Conservation (phyloP, 2,329 filamentous ascomycete genomes). For the Stagonosporopsis tanaceti region DNA sequence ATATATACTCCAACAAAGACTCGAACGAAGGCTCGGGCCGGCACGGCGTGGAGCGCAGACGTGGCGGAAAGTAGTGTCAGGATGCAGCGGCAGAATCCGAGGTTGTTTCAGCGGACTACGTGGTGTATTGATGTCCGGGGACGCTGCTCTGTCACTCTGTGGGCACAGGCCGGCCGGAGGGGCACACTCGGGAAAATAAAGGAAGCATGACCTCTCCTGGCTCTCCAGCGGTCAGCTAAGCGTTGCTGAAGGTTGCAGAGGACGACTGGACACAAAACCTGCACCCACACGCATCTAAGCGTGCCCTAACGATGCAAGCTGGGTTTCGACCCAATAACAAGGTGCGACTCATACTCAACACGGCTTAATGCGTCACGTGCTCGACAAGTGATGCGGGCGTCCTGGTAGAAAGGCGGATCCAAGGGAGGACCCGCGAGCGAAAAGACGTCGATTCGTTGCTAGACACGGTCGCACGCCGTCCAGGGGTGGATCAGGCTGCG, state of each 20-base stretch:
- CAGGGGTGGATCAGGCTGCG: slow-evolving; percentile 31
- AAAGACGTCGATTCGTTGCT: slow-evolving; percentile 43
- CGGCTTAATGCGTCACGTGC: slow-evolving; percentile 40
- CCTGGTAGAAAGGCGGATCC: slow-evolving; percentile 32
- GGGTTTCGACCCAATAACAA: slow-evolving; percentile 28
- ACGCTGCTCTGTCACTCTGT: slow-evolving; percentile 30
- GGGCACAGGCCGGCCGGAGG: slow-evolving; percentile 37
- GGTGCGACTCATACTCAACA: slow-evolving; percentile 18
- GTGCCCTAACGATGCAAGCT: slow-evolving; percentile 26
- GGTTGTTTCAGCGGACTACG: slow-evolving; percentile 34
- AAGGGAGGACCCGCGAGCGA: slow-evolving; percentile 38
- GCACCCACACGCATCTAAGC: slow-evolving; percentile 34
- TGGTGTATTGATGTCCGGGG: slow-evolving; percentile 34
- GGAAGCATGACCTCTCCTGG: slow-evolving; percentile 45
- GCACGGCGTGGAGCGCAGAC: slow-evolving; percentile 32
- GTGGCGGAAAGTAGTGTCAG: slow-evolving; percentile 33
- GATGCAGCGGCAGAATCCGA: slow-evolving; percentile 31
- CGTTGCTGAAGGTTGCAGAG: slow-evolving; percentile 47
- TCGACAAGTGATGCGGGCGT: slow-evolving; percentile 29
- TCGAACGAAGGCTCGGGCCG: slow-evolving; percentile 32
- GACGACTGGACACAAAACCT: slow-evolving; percentile 43
- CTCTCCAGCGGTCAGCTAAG: slow-evolving; percentile 47
- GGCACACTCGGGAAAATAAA: slow-evolving; percentile 42
- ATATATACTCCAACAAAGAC: slow-evolving; percentile 28
- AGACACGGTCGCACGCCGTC: slow-evolving; percentile 29